Percentiles rank a stretch among this genome's conserved stretches.
These are phyloP conservation scores for Angophora floribunda DNA, from an alignment of 345 rosid species.

Conservation along the genomic window DNA sequence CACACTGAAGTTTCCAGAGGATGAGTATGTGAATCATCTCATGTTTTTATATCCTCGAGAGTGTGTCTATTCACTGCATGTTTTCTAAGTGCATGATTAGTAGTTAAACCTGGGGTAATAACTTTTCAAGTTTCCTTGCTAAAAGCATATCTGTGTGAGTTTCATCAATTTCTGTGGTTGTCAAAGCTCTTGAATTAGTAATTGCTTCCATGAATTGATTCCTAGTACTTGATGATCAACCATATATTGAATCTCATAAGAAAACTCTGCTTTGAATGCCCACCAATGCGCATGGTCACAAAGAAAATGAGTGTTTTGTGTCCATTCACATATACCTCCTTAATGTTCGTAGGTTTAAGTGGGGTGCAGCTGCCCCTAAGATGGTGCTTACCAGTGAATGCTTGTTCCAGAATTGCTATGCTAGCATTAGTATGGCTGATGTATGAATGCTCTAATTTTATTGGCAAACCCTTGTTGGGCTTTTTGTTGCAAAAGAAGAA, in stretches of 20 bases:
- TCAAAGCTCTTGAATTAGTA: not conserved
- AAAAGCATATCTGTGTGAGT: not conserved
- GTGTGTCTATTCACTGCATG: not conserved
- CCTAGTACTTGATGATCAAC: not conserved
- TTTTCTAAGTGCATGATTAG: not conserved
- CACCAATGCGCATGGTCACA: not conserved
- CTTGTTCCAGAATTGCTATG: not conserved
- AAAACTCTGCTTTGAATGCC: not conserved
- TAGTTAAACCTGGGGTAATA: not conserved
- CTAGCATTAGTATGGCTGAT: not conserved
- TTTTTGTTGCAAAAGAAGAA: not conserved
- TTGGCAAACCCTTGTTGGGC: not conserved
- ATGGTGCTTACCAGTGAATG: not conserved
- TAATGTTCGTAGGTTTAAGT: not conserved
- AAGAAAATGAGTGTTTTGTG: not conserved
- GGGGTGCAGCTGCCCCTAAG: not conserved
- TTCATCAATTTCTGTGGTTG: not conserved
- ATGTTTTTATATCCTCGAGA: not conserved
- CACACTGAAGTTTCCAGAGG: conserved; percentile 75
- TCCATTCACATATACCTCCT: not conserved
- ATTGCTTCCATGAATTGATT: not conserved
- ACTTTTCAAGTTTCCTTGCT: not conserved
- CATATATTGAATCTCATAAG: not conserved
- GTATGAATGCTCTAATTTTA: not conserved
- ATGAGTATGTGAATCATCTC: conserved; percentile 41